These are phyloP conservation scores for Meyerozyma elateridarum DNA, from an alignment of 1,139 yeast genomes.

Conservation along the genomic window DNA sequence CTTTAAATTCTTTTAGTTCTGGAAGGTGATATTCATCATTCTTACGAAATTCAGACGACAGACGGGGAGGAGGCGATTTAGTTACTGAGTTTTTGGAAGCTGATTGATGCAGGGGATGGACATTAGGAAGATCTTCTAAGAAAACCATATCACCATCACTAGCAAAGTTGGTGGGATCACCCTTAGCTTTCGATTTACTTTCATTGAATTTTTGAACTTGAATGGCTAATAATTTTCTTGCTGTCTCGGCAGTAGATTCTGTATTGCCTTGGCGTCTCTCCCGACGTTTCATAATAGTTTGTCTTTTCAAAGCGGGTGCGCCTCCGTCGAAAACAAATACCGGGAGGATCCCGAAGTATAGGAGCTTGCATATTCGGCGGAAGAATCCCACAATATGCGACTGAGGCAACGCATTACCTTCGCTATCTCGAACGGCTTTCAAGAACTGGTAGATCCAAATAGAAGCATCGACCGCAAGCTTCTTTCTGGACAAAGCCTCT, in stretches of 20 bases:
- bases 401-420: slow-evolving; percentile 72
- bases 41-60: slow-evolving; percentile 11
- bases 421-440: slow-evolving; percentile 86
- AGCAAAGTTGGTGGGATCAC: background rate
- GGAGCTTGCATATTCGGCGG: slow-evolving; percentile 82
- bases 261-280: slow-evolving; percentile 72
- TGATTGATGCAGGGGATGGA: slow-evolving; percentile 15
- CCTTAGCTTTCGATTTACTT: slow-evolving; percentile 12
- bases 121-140: slow-evolving; percentile 40
- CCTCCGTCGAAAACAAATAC: slow-evolving; percentile 98
- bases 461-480: slow-evolving; percentile 94
- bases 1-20: slow-evolving; percentile 39
- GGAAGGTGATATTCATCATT: slow-evolving; percentile 89
- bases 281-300: slow-evolving; percentile 66
- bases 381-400: slow-evolving; percentile 94
- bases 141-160: slow-evolving; percentile 22
- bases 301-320: slow-evolving; percentile 79
- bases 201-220: slow-evolving; percentile 64
- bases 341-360: slow-evolving; percentile 86
- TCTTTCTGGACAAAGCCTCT: slow-evolving; percentile 72
- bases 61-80: background rate
- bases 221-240: slow-evolving; percentile 73
- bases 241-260: slow-evolving; percentile 69
- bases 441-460: slow-evolving; percentile 97
- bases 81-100: slow-evolving; percentile 11